Evolutionary conservation across 805 yeast species (phyloP).

Genomic region (Zygoascus bituminiphila): DNA sequence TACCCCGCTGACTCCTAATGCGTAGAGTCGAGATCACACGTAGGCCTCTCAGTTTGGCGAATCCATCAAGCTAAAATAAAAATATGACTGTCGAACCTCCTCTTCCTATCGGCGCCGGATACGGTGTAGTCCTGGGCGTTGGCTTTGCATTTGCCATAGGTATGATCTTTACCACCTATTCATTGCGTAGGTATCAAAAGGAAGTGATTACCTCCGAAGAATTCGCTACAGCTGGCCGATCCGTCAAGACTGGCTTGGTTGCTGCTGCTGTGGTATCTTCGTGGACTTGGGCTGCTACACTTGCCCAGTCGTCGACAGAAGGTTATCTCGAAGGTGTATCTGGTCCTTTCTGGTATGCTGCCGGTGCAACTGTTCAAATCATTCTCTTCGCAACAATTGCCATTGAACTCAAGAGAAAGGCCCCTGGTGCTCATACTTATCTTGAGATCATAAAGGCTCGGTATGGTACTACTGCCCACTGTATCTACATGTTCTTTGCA

Average conservation of each 20-base stretch:
- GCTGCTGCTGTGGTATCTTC: conserved; percentile 87
- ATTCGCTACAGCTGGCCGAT: conserved; percentile 86
- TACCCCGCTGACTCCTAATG: no score
- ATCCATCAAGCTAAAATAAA: no score
- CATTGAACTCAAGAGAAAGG: conserved; percentile 78
- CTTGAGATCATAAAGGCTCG: conserved; percentile 75
- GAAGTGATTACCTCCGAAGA: conserved; percentile 91
- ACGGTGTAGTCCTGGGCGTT: conserved; percentile 81
- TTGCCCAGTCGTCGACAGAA: conserved; percentile 67
- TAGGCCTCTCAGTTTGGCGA: no score
- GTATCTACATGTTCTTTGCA: conserved; percentile 57
- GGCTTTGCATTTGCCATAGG: conserved; percentile 59
- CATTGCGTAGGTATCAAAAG: conserved; percentile 68
- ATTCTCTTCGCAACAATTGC: conserved; percentile 80
- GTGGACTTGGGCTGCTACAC: conserved; percentile 91
- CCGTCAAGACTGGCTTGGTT: conserved; percentile 76
- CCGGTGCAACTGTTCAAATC: conserved; percentile 88
- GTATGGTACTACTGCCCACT: conserved; percentile 72
- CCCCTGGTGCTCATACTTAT: conserved; percentile 89
- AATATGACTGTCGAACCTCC: conserved; percentile 20
- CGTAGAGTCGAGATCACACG: no score
- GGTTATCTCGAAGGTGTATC: conserved; percentile 70
- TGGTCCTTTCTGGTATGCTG: conserved; percentile 78
- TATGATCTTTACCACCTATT: conserved; percentile 67
- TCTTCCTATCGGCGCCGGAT: conserved; percentile 73